Conservation (phyloP, 169 alveolate genomes). For the Cryptosporidium sp. region DNA sequence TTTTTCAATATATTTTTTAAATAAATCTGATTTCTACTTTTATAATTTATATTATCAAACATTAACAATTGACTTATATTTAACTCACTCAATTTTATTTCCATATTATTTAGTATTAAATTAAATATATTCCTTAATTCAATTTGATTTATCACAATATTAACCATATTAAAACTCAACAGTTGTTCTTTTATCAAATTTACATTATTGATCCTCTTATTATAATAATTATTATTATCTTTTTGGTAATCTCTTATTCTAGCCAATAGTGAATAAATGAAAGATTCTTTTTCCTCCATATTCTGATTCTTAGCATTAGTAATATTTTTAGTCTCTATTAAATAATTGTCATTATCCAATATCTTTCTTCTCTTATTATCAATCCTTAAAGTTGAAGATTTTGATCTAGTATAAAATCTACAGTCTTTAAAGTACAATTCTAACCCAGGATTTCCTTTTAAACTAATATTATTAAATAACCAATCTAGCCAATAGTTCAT, state of each 20-base stretch:
- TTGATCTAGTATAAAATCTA: background rate
- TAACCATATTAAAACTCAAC: background rate
- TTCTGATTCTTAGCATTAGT: background rate
- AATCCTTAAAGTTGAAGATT: background rate
- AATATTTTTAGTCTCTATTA: background rate
- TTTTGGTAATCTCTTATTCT: background rate
- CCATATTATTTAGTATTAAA: background rate
- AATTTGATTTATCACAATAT: background rate
- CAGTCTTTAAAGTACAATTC: constrained; percentile 37
- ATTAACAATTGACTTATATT: background rate
- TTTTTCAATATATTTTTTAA: background rate
- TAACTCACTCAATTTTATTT: background rate
- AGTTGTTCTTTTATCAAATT: background rate
- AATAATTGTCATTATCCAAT: background rate
- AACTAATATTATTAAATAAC: constrained; percentile 9
- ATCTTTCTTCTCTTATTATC: background rate
- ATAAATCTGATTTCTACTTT: background rate
- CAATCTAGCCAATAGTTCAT: background rate
- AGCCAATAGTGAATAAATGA: background rate
- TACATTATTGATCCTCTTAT: background rate
- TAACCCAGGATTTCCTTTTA: background rate
- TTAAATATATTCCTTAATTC: constrained; percentile 1
- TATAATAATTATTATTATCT: too few species aligned
- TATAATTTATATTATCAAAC: background rate
- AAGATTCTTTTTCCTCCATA: background rate